phyloP scores from a whole-genome alignment of 805 yeast species.

The Limtongozyma cylindracea region DNA sequence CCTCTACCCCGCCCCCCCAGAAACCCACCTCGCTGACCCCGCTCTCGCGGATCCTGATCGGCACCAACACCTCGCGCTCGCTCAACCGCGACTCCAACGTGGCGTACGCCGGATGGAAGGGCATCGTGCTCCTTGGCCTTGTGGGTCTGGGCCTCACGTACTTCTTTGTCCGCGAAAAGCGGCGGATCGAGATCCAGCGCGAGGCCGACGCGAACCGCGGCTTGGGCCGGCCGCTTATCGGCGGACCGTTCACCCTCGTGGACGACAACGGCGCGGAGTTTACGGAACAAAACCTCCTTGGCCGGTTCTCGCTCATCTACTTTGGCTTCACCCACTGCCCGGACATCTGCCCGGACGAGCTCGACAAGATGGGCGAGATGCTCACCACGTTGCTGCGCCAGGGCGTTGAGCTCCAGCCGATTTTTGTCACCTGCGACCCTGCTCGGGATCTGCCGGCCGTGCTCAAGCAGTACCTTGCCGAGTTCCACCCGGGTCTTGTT shows the following conservation, averaged over 20 bases:
- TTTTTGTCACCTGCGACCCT: conserved; percentile 93
- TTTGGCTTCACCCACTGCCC: conserved; percentile 98
- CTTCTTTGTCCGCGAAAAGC: conserved; percentile 55
- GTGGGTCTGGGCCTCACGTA: conserved; percentile 53
- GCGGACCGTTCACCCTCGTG: conserved; percentile 61
- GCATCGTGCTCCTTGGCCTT: conserved; percentile 35
- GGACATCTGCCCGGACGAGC: conserved; percentile 94
- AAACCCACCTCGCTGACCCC: no score
- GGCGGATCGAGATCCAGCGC: conserved; percentile 42
- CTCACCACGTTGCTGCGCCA: conserved; percentile 31
- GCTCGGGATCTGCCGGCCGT: conserved; percentile 82
- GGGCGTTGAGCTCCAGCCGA: conserved; percentile 46
- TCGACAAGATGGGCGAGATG: conserved; percentile 71
- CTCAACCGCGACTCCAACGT: conserved; percentile 8
- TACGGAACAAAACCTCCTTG: conserved; percentile 46
- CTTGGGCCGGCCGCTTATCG: conserved; percentile 77
- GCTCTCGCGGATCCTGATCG: no score
- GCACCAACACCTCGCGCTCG: no score
- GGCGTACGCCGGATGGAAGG: conserved; percentile 11
- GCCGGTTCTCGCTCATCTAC: conserved; percentile 60
- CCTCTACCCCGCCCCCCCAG: no score
- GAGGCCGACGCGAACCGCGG: conserved; percentile 75
- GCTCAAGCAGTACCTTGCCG: conserved; percentile 55
- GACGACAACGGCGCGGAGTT: conserved; percentile 52
- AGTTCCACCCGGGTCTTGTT: conserved; percentile 72